Evolutionary conservation across 257 asterid genomes (phyloP).

Genomic region (Orobanche coerulescens): DNA sequence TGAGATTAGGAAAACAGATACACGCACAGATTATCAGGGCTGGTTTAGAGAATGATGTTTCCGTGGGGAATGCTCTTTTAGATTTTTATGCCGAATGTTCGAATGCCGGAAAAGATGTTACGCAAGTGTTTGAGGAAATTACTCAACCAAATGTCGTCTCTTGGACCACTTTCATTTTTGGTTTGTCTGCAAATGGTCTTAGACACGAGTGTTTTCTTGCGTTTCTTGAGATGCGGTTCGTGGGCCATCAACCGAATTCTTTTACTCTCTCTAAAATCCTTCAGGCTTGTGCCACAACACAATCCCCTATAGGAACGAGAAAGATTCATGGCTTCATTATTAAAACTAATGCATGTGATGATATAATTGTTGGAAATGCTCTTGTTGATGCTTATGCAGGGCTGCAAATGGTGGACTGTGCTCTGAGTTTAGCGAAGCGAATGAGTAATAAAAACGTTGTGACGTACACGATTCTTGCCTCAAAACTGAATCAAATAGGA

Average conservation of each 20-base stretch:
- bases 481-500: slow-evolving; percentile 29
- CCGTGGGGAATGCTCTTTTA: slow-evolving; percentile 28
- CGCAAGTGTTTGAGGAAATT: slow-evolving; percentile 19
- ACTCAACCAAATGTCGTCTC: slow-evolving; percentile 21
- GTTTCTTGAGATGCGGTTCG: slow-evolving; percentile 23
- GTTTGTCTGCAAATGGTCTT: slow-evolving; percentile 24
- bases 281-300: slow-evolving; percentile 20
- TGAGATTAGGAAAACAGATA: slow-evolving; percentile 23
- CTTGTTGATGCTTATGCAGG: slow-evolving; percentile 39
- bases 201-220: slow-evolving; percentile 25
- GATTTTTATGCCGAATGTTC: slow-evolving; percentile 27
- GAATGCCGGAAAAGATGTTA: slow-evolving; percentile 15
- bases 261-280: slow-evolving; percentile 26
- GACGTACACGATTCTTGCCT: slow-evolving; percentile 26
- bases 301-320: slow-evolving; percentile 5
- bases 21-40: slow-evolving; percentile 20
- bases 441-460: slow-evolving; percentile 10
- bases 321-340: slow-evolving; percentile 29
- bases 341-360: slow-evolving; percentile 23
- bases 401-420: slow-evolving; percentile 24
- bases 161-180: slow-evolving; percentile 31
- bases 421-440: slow-evolving; percentile 22
- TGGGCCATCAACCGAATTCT: slow-evolving; percentile 29
- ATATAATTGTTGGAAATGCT: slow-evolving; percentile 28
- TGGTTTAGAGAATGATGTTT: slow-evolving; percentile 25